Conservation (phyloP, 331 rosid species). For the Rhamnella rubrinervis region DNA sequence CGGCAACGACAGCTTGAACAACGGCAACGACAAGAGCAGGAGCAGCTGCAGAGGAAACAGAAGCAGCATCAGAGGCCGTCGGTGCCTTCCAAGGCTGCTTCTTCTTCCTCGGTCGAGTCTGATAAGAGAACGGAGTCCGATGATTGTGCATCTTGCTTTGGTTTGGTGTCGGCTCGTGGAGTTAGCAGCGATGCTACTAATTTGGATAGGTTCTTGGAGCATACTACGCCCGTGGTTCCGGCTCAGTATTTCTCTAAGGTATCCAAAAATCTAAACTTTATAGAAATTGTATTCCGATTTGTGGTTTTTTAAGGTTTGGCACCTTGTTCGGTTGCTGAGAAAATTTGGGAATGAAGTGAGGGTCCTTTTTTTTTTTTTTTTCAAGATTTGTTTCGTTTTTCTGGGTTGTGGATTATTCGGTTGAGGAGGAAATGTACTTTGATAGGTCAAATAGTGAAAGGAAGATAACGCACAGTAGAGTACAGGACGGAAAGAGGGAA, state of each 20-base stretch:
- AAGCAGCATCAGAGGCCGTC: conserved; percentile 31
- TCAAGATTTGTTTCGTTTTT: too few species aligned
- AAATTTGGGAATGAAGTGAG: not conserved
- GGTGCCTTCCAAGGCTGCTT: conserved; percentile 14
- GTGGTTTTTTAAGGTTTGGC: not conserved
- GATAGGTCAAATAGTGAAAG: too few species aligned
- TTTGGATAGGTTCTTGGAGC: conserved; percentile 81
- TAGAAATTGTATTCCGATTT: not conserved
- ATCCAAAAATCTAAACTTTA: not conserved
- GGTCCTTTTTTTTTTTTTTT: too few species aligned
- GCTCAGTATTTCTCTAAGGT: conserved; percentile 67
- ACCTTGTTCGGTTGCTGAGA: not conserved
- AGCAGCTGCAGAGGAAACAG: conserved; percentile 19
- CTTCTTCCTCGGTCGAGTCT: conserved; percentile 30
- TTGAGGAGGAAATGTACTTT: not conserved
- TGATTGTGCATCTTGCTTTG: conserved; percentile 52
- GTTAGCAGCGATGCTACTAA: conserved; percentile 49
- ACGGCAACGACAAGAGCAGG: conserved; percentile 31
- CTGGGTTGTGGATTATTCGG: too few species aligned
- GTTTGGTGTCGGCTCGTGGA: conserved; percentile 59
- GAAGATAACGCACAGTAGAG: too few species aligned
- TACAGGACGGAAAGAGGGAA: too few species aligned
- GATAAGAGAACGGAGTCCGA: conserved; percentile 38
- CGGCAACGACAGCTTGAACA: conserved; percentile 63
- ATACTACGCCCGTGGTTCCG: conserved; percentile 60